Base-by-base conservation (phyloP, 257 asterid genomes). In the Scutellaria baicalensis region DNA sequence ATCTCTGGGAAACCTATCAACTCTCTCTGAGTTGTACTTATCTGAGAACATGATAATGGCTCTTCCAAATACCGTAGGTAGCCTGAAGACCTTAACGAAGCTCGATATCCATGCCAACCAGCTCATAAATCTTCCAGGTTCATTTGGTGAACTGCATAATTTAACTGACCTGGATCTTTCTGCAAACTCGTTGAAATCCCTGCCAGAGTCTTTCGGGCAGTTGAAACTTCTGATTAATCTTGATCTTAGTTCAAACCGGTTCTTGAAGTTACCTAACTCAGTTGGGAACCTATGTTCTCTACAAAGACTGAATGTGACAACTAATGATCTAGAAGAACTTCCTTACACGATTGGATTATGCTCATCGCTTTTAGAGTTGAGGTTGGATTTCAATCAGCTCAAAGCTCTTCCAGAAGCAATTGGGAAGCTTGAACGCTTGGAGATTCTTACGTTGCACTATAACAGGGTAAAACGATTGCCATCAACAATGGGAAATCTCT, bases 31-130 rank as follows among this genome's bases (percentile, higher is more conserved):
- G 64, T 69, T 92, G 63, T 71, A 88, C 55, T 13, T 92, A 64
- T 83, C 98, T 0, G 79, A 86, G 54, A 92, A 92, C 82, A 77
- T 75, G 61, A 74, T 89, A 42, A 89, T 92, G 98, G 98, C 93
- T 48, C 89, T 92, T 55, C 98, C 98, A 3, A 68, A 77, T 9
- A 77, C 93, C 64, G 82, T 88, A 9, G 72, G 83, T 45, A 71
- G 54, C 67, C 89, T 92, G 56, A 77, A 72, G 61, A 68, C 80
- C 60, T 83, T 89, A 67, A 80, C 39, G 48, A 86, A 83, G 84
- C 84, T 89, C 6, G 88, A 89, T 64, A 43, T 84, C 73, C 89
- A 66, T 68, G 80, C 85, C 45, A 92, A 92, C 84, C 96, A 92
- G 65, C 80, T 92, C 45, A 82, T 92, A 61, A 92, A 92, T 78